Evolutionary conservation across 257 asterid species (phyloP).

Genomic region (Solanum virginianum): DNA sequence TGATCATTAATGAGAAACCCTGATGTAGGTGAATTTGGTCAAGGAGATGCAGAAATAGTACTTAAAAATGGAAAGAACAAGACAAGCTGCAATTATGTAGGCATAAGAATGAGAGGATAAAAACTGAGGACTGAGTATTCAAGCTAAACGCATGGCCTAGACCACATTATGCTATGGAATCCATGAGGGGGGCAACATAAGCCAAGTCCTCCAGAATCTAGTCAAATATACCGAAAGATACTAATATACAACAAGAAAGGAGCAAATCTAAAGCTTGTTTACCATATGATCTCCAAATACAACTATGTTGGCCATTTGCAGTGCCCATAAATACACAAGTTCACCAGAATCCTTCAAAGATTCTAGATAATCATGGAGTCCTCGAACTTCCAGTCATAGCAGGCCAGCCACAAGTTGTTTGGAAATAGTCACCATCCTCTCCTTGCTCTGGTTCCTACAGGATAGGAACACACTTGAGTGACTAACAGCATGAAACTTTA

Average conservation of each 20-base stretch:
- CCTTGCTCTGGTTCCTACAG: neutral
- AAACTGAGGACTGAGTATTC: neutral
- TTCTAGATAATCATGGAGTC: neutral
- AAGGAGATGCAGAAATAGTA: neutral
- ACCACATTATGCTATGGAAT: neutral
- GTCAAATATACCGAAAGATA: neutral
- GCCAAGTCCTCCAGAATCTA: neutral
- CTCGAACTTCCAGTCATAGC: neutral
- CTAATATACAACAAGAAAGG: neutral
- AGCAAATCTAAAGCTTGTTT: neutral
- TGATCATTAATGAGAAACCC: neutral
- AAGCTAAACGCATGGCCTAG: neutral
- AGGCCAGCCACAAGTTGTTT: neutral
- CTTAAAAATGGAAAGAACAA: neutral
- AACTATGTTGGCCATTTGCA: neutral
- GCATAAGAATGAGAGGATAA: neutral
- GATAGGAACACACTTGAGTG: neutral
- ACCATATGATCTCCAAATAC: neutral
- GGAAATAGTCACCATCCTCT: neutral
- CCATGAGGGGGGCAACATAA: neutral
- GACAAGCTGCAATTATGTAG: neutral
- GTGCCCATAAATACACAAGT: neutral
- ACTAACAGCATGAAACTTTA: neutral
- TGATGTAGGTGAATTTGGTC: neutral
- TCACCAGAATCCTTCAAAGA: neutral